Percentiles rank a stretch among this genome's conserved stretches.
Conservation (phyloP, 169 alveolate species). For the Amoebophrya sp. region DNA sequence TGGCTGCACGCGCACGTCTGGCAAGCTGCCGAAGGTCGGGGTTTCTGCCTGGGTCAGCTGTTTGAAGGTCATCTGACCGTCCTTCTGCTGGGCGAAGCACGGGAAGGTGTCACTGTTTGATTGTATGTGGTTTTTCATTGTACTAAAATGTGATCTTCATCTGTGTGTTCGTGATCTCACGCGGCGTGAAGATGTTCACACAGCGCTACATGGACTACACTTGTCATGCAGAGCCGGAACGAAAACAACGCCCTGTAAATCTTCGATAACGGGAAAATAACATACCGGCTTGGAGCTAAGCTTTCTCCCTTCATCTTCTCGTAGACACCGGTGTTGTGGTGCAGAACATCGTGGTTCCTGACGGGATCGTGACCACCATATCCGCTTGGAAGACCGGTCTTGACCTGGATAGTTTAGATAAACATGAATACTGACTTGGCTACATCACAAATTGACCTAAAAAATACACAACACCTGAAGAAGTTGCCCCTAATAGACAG, state of each 20-base stretch:
- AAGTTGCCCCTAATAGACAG: too few relatives aligned
- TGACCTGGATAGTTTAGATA: neutral
- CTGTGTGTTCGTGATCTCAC: too few relatives aligned
- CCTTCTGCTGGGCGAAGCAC: neutral
- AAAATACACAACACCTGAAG: too few relatives aligned
- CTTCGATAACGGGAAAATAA: too few relatives aligned
- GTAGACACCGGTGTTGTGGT: neutral
- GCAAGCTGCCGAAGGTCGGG: neutral
- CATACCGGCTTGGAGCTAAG: neutral
- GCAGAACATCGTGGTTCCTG: neutral
- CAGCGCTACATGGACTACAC: too few relatives aligned
- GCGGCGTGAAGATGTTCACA: too few relatives aligned
- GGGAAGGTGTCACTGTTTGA: slow-evolving; percentile 1
- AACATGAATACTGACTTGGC: too few relatives aligned
- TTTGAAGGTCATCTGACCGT: neutral
- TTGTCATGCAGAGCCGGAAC: too few relatives aligned
- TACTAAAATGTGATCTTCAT: neutral
- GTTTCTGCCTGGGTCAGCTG: neutral
- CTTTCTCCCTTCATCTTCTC: neutral
- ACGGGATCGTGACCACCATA: neutral
- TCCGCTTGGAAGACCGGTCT: neutral
- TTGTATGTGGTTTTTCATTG: neutral
- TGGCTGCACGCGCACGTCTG: slow-evolving; percentile 20
- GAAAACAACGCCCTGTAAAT: too few relatives aligned
- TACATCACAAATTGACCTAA: too few relatives aligned